Conservation (phyloP, 1,284 basidiomycete genomes). For the Microbotryomycetes sp. region DNA sequence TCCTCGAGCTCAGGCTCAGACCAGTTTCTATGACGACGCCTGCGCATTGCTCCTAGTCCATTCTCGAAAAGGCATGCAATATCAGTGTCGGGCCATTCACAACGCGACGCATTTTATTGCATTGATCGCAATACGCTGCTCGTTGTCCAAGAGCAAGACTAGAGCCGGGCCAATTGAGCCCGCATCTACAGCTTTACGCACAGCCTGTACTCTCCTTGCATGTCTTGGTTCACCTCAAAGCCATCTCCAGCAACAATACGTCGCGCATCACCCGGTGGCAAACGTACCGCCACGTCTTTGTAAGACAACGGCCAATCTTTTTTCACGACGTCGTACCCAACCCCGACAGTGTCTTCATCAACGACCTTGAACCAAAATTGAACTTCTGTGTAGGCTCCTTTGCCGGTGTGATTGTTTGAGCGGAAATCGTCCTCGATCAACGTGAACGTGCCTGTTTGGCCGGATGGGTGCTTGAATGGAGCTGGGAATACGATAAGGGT, state of each 20-base stretch:
- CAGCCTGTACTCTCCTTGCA: no score
- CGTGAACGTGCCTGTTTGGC: constrained; percentile 11
- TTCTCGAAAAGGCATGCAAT: no score
- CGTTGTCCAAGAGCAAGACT: no score
- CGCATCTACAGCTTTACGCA: not conserved
- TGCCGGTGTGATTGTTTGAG: constrained; percentile 22
- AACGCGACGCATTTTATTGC: no score
- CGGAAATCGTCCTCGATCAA: constrained; percentile 26
- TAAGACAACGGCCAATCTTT: not conserved
- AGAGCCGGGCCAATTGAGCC: no score
- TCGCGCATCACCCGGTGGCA: not conserved
- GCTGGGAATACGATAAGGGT: constrained; percentile 2
- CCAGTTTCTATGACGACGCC: no score
- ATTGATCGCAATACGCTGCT: no score
- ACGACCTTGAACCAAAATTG: not conserved
- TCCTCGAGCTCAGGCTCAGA: no score
- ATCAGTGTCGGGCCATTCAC: no score
- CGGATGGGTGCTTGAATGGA: not conserved
- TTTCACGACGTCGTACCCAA: not conserved
- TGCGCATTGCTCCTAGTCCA: no score
- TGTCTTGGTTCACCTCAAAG: not conserved
- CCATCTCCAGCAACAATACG: not conserved
- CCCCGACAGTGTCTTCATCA: not conserved
- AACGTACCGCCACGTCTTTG: not conserved
- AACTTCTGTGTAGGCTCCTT: constrained; percentile 18